Evolutionary conservation across 352 stramenopile genomes (phyloP).

Genomic region (Phytophthora constricta): DNA sequence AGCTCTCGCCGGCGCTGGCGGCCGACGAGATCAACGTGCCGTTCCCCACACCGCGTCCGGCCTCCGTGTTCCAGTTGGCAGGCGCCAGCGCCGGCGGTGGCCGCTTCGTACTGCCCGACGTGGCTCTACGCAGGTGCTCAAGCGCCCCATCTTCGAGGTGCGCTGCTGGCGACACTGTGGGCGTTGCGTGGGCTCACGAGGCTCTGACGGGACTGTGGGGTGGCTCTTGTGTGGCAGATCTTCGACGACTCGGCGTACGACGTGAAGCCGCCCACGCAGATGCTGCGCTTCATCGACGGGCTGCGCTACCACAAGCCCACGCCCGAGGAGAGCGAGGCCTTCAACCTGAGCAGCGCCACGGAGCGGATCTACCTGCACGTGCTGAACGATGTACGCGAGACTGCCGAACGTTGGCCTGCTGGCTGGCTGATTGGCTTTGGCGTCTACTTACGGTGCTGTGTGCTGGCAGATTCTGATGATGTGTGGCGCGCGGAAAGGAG

Average conservation of each 20-base stretch:
- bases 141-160: slow-evolving; percentile 81
- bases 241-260: slow-evolving; percentile 74
- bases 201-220: too few relatives aligned
- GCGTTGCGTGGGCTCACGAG: neutral
- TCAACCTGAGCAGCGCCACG: slow-evolving; percentile 77
- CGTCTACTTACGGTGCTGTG: neutral
- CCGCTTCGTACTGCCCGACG: slow-evolving; percentile 55
- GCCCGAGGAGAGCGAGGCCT: slow-evolving; percentile 60
- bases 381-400: slow-evolving; percentile 70
- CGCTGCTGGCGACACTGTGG: neutral
- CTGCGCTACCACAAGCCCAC: slow-evolving; percentile 89
- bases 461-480: slow-evolving; percentile 69
- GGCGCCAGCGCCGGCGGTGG: slow-evolving; percentile 28
- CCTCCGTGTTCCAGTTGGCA: slow-evolving; percentile 52
- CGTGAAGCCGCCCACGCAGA: slow-evolving; percentile 77
- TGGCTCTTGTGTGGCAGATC: slow-evolving; percentile 50
- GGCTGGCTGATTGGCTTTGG: neutral
- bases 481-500: slow-evolving; percentile 78
- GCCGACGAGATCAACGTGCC: slow-evolving; percentile 43
- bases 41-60: slow-evolving; percentile 31
- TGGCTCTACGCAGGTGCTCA: slow-evolving; percentile 74
- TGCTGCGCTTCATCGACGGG: slow-evolving; percentile 84
- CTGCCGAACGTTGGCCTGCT: neutral
- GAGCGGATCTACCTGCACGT: slow-evolving; percentile 80
- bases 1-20: slow-evolving; percentile 27